phyloP scores from a whole-genome alignment of 139 green algal species.

The Tetradesmus lagerheimii region DNA sequence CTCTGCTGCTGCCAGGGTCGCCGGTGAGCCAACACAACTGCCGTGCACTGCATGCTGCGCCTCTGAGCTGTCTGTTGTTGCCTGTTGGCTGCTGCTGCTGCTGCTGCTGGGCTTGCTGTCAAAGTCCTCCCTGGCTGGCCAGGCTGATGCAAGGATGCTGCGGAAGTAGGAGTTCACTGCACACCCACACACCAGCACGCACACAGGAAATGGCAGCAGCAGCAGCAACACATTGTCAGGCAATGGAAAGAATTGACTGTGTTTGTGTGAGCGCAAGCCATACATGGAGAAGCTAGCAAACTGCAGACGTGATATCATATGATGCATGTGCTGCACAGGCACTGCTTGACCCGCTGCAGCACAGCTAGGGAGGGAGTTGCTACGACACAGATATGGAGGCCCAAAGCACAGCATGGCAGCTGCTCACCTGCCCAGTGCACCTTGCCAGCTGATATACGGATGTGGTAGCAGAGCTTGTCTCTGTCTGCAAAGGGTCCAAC shows the following conservation, averaged over 20 bases:
- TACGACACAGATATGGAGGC: not conserved
- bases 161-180: conserved; percentile 62
- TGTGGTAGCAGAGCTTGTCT: conserved; percentile 57
- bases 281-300: too few species aligned
- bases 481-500: conserved; percentile 55
- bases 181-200: not conserved
- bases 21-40: not conserved
- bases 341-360: too few species aligned
- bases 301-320: too few species aligned
- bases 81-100: not conserved
- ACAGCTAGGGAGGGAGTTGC: too few species aligned
- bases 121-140: conserved; percentile 43
- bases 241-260: too few species aligned
- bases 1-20: not conserved
- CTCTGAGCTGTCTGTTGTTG: not conserved
- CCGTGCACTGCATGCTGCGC: not conserved
- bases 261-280: too few species aligned
- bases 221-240: not conserved
- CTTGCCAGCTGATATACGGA: conserved; percentile 56
- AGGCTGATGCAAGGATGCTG: conserved; percentile 24
- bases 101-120: conserved; percentile 1
- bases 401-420: not conserved
- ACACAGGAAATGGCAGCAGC: not conserved
- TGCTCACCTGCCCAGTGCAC: conserved; percentile 62
- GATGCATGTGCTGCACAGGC: too few species aligned